Evolutionary conservation across 352 stramenopile genomes (phyloP).

Genomic region (Globisporangium spinosum): DNA sequence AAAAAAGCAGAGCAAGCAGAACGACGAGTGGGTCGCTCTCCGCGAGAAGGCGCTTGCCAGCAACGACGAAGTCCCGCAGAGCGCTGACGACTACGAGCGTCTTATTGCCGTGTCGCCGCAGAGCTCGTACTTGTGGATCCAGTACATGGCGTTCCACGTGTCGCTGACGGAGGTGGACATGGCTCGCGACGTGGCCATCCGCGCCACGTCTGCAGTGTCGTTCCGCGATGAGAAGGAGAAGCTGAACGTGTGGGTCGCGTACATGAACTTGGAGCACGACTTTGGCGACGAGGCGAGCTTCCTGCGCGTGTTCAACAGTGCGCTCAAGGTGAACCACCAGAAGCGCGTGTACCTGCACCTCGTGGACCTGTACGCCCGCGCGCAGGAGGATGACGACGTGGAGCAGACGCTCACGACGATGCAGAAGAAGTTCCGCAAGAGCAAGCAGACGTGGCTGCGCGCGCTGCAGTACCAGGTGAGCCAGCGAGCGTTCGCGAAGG

Average conservation of each 20-base stretch:
- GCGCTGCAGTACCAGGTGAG: slow-evolving; percentile 86
- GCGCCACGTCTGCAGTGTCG: slow-evolving; percentile 92
- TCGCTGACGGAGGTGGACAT: slow-evolving; percentile 92
- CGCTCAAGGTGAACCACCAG: slow-evolving; percentile 92
- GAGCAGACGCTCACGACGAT: slow-evolving; percentile 78
- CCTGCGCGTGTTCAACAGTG: slow-evolving; percentile 88
- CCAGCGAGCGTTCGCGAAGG: slow-evolving; percentile 59
- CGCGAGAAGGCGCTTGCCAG: slow-evolving; percentile 92
- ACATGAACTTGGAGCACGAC: slow-evolving; percentile 95
- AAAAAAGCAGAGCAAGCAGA: slow-evolving; percentile 91
- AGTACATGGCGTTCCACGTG: slow-evolving; percentile 98
- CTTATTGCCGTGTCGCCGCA: slow-evolving; percentile 92
- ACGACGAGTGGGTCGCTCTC: slow-evolving; percentile 92
- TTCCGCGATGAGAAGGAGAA: slow-evolving; percentile 96
- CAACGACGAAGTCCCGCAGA: slow-evolving; percentile 91
- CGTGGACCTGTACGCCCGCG: slow-evolving; percentile 89
- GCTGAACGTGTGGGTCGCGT: slow-evolving; percentile 95
- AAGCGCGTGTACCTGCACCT: slow-evolving; percentile 95
- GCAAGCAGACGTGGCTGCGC: slow-evolving; percentile 87
- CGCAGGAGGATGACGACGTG: slow-evolving; percentile 62
- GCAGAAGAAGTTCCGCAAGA: slow-evolving; percentile 92
- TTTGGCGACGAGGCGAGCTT: slow-evolving; percentile 92
- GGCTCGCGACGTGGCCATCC: slow-evolving; percentile 90
- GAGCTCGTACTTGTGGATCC: slow-evolving; percentile 96
- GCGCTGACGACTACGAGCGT: slow-evolving; percentile 93